phyloP scores from a whole-genome alignment of 2,329 filamentous ascomycete genomes.

The Zarea fungicola region DNA sequence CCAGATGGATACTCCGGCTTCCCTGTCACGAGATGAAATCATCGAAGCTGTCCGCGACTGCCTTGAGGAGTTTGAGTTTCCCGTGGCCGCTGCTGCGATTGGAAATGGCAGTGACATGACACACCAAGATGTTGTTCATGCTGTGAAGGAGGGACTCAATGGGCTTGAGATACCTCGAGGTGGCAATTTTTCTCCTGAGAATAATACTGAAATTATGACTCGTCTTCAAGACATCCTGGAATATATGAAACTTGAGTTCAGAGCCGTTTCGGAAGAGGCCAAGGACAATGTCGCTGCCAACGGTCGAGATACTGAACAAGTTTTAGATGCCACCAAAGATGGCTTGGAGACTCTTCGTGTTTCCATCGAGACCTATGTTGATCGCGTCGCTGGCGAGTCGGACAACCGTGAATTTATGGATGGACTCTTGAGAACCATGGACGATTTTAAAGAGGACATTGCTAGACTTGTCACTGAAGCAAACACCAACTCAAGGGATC shows the following conservation, averaged over 20 bases:
- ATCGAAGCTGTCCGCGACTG: slow-evolving; percentile 80
- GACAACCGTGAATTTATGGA: slow-evolving; percentile 76
- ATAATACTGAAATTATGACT: slow-evolving; percentile 46
- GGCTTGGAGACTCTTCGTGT: slow-evolving; percentile 74
- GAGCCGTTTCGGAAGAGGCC: slow-evolving; percentile 54
- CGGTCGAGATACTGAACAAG: slow-evolving; percentile 79
- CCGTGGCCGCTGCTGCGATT: slow-evolving; percentile 52
- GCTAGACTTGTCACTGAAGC: slow-evolving; percentile 50
- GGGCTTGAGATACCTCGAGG: slow-evolving; percentile 42
- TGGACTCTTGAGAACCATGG: slow-evolving; percentile 58
- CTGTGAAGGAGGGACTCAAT: slow-evolving; percentile 56
- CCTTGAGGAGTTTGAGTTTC: slow-evolving; percentile 77
- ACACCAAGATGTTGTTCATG: slow-evolving; percentile 58
- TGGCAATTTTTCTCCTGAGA: slow-evolving; percentile 34
- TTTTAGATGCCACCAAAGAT: slow-evolving; percentile 82
- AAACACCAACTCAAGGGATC: slow-evolving; percentile 52
- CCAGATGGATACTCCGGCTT: slow-evolving; percentile 61
- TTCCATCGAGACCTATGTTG: slow-evolving; percentile 78
- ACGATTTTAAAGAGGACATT: slow-evolving; percentile 63
- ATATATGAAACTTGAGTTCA: slow-evolving; percentile 54
- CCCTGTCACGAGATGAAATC: slow-evolving; percentile 75
- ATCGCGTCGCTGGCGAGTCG: slow-evolving; percentile 62
- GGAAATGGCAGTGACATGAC: slow-evolving; percentile 47
- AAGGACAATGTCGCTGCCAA: slow-evolving; percentile 77
- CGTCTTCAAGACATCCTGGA: slow-evolving; percentile 62